Evolutionary conservation across 2,329 filamentous ascomycete species (phyloP), one percentile per base, ranked within the genome.

Genomic region (Phaeosphaeria sp.): DNA sequence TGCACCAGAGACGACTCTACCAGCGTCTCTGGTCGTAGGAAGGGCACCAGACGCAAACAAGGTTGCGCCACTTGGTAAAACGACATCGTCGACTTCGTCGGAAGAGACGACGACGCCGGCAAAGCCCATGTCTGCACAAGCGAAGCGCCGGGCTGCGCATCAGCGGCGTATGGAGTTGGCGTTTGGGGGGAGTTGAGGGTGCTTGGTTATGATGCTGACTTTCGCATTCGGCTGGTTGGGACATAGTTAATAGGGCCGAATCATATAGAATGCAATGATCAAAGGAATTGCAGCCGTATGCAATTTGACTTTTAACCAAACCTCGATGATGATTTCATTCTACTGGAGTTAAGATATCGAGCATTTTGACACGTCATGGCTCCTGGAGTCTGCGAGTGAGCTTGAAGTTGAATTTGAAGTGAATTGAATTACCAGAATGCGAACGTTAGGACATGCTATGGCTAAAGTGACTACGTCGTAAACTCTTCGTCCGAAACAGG

Each of bases 121-220:
- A 13, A 59, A 56, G 21, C 55, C 65, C 6, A 62, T 66, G 58
- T 63, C 66, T 7, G 63, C 69, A 6, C 62, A 70, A 53, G 66
- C 64, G 8, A 74, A 67, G 33, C 57, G 73, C 39, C 60, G 69
- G 49, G 59, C 63, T 36, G 68, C 67, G 8, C 71, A 74, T 50
- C 62, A 65, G 22, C 48, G 67, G 36, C 59, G 69, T 21, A 71
- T 75, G 69, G 57, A 68, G 24, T 51, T 66, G 18, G 67, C 66
- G 7, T 71, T 68, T 61, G 68, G 60, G 17, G 17, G 18, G 7
- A 33, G 3, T 13, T 49, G 20, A 45, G 24, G 9, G 2, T 21
- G 6, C 30, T 36, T 36, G 15, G 11, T 7, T 36, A 13, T 13
- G 6, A 36, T 13, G 30, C 3, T 40, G 20, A 50, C 2, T 13